Conservation (phyloP, 2,329 filamentous ascomycete species). For the Myrmaecium sp. region DNA sequence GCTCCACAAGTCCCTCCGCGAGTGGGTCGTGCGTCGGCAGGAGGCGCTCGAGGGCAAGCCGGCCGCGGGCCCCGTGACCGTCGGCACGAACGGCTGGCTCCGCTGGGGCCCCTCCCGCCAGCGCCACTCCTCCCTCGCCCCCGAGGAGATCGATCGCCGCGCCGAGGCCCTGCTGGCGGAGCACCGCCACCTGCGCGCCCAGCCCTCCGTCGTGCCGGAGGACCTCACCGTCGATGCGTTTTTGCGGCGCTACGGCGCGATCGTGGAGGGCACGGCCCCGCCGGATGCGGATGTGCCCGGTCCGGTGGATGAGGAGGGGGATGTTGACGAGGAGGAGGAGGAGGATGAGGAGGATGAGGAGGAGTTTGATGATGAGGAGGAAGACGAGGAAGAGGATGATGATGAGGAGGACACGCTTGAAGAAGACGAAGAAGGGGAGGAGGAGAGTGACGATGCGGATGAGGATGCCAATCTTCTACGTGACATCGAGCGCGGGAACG, state of each 20-base stretch:
- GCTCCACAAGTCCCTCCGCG: too few species aligned
- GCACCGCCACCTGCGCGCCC: too few species aligned
- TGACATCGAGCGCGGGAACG: too few species aligned
- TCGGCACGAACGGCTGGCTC: not conserved
- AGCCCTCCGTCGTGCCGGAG: not conserved
- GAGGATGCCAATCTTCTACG: too few species aligned
- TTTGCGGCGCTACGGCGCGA: not conserved
- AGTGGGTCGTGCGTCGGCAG: too few species aligned
- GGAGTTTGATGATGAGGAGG: not conserved
- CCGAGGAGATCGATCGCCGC: too few species aligned
- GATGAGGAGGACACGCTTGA: constrained; percentile 1
- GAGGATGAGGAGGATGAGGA: not conserved
- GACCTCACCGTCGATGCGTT: not conserved
- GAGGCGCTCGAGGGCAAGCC: not conserved
- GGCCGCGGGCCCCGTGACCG: not conserved
- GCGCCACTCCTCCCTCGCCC: too few species aligned
- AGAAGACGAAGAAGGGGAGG: not conserved
- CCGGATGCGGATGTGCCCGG: not conserved
- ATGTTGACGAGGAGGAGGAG: constrained; percentile 1
- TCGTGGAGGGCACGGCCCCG: not conserved
- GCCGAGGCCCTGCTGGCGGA: too few species aligned
- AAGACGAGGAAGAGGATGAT: not conserved
- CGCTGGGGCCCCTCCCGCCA: too few species aligned
- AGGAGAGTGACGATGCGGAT: not conserved
- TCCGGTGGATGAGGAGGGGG: constrained; percentile 5